These are phyloP conservation scores for Paecilomyces dactylethromorphus DNA, from an alignment of 2,329 filamentous ascomycete genomes.

Conservation along the genomic window DNA sequence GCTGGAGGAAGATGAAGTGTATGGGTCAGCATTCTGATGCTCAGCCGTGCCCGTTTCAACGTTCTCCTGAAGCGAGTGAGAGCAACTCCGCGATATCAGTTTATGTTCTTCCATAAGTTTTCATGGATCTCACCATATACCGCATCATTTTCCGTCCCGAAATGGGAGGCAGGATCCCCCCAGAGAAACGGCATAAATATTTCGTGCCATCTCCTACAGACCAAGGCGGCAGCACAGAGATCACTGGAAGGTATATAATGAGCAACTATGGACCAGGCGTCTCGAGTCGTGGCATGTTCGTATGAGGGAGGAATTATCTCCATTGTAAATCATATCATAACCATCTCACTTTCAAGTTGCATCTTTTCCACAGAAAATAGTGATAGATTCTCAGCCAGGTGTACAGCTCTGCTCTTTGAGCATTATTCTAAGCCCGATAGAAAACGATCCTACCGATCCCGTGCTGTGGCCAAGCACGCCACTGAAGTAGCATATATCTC, in stretches of 20 bases:
- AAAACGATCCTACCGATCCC: background rate
- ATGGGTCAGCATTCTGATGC: slow-evolving; percentile 52
- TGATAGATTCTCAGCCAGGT: background rate
- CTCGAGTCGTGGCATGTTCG: slow-evolving; percentile 47
- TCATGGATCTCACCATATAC: slow-evolving; percentile 43
- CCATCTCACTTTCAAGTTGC: background rate
- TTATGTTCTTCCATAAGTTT: slow-evolving; percentile 6
- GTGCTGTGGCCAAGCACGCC: background rate
- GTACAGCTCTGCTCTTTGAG: background rate
- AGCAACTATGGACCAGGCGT: slow-evolving; percentile 52
- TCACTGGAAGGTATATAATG: slow-evolving; percentile 51
- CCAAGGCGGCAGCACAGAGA: slow-evolving; percentile 50
- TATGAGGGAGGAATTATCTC: slow-evolving; percentile 57
- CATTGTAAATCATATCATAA: slow-evolving; percentile 31
- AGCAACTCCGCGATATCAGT: slow-evolving; percentile 39
- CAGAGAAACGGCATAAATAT: slow-evolving; percentile 56
- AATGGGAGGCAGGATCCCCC: slow-evolving; percentile 58
- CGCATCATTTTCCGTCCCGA: slow-evolving; percentile 53
- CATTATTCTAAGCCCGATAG: background rate
- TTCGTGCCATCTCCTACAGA: slow-evolving; percentile 51
- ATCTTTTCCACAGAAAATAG: background rate
- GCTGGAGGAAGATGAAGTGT: slow-evolving; percentile 56
- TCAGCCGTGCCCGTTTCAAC: slow-evolving; percentile 46
- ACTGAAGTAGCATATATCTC: background rate
- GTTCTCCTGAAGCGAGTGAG: slow-evolving; percentile 54